phyloP scores from a whole-genome alignment of 805 yeast genomes.

The Lachancea nothofagi region DNA sequence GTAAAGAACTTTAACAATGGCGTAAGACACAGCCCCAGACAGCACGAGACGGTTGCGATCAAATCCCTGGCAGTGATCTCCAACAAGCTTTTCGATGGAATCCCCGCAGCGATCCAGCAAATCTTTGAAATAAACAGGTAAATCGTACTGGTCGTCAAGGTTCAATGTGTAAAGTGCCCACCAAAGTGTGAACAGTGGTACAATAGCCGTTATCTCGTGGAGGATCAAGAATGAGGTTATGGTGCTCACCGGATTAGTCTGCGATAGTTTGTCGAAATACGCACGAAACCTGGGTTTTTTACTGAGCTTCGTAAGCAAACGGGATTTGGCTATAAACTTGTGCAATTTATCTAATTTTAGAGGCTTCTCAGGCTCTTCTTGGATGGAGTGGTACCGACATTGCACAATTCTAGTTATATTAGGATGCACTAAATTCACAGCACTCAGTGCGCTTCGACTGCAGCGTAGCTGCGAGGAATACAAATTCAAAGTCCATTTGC shows the following conservation, averaged over 20 bases:
- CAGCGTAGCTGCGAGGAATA: neutral
- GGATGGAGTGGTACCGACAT: neutral
- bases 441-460: neutral
- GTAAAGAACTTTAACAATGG: slow-evolving; percentile 51
- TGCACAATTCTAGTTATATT: neutral
- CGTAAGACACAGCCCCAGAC: slow-evolving; percentile 75
- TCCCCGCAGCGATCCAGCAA: slow-evolving; percentile 54
- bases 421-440: neutral
- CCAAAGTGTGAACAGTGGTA: slow-evolving; percentile 67
- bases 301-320: slow-evolving; percentile 23
- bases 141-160: slow-evolving; percentile 24
- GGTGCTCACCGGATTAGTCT: slow-evolving; percentile 29
- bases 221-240: slow-evolving; percentile 58
- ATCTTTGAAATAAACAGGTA: slow-evolving; percentile 22
- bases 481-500: neutral
- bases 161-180: slow-evolving; percentile 54
- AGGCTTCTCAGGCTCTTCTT: neutral
- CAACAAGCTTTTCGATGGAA: slow-evolving; percentile 49
- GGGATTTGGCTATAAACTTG: slow-evolving; percentile 24
- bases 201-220: slow-evolving; percentile 71
- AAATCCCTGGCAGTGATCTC: slow-evolving; percentile 27
- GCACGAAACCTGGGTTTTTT: slow-evolving; percentile 23
- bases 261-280: slow-evolving; percentile 25
- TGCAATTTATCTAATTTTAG: slow-evolving; percentile 17
- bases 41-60: slow-evolving; percentile 51